Conservation (phyloP, 306 rosid species). For the Citrullus mucosospermus region DNA sequence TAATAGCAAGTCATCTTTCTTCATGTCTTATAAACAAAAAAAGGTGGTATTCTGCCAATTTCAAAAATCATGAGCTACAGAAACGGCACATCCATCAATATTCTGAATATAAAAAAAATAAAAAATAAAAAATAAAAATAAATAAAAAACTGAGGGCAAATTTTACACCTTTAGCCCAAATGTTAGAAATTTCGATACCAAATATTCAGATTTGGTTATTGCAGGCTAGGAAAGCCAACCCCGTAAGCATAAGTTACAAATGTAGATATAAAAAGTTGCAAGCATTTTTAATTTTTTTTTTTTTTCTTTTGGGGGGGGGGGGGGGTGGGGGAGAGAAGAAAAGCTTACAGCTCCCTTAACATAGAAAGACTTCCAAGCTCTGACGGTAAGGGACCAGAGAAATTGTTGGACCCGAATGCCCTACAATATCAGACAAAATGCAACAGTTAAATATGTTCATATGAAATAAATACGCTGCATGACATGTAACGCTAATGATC, state of each 20-base stretch:
- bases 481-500: not conserved
- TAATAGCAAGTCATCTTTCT: not conserved
- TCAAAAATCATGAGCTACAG: not conserved
- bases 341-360: slow-evolving; percentile 44
- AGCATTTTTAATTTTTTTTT: not conserved
- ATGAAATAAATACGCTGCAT: not conserved
- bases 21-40: not conserved
- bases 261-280: not conserved
- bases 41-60: not conserved
- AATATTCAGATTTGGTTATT: not conserved
- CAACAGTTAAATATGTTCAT: not conserved
- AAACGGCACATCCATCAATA: not conserved
- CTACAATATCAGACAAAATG: slow-evolving; percentile 23
- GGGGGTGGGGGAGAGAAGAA: not conserved
- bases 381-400: slow-evolving; percentile 59
- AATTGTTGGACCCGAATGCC: slow-evolving; percentile 40
- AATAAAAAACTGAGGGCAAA: not conserved
- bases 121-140: too few species aligned
- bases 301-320: too few species aligned
- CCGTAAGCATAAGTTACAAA: not conserved
- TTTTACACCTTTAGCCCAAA: not conserved
- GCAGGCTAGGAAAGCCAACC: not conserved
- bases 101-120: not conserved
- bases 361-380: slow-evolving; percentile 52
- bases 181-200: not conserved